Conservation (phyloP, 108 stramenopile genomes). For the Conticribra weissflogii region DNA sequence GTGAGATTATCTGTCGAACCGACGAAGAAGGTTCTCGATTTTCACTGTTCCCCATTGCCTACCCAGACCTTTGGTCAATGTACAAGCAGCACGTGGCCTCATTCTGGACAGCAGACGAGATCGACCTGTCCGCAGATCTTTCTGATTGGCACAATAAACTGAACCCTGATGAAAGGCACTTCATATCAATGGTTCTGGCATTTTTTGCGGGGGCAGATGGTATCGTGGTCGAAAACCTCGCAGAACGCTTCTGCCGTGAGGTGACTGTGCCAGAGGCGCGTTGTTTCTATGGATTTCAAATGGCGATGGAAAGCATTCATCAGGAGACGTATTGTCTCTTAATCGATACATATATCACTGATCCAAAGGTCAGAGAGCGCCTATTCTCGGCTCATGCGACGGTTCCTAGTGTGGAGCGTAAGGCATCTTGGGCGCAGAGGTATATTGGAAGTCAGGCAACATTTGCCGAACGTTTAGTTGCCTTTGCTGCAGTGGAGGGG, state of each 20-base stretch:
- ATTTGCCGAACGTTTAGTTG: conserved; percentile 87
- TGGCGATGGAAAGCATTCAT: conserved; percentile 93
- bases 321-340: conserved; percentile 88
- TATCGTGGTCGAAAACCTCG: conserved; percentile 89
- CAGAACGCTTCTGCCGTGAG: conserved; percentile 84
- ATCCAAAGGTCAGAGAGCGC: conserved; percentile 65
- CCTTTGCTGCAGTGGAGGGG: conserved; percentile 93
- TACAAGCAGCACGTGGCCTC: conserved; percentile 98
- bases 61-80: conserved; percentile 93
- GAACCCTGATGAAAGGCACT: conserved; percentile 85
- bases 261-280: conserved; percentile 88
- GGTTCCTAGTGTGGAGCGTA: conserved; percentile 82
- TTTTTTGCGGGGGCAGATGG: conserved; percentile 94
- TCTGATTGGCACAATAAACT: conserved; percentile 91
- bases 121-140: conserved; percentile 92
- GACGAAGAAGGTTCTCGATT: conserved; percentile 83
- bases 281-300: conserved; percentile 94
- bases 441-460: conserved; percentile 76
- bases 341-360: conserved; percentile 89
- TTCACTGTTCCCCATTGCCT: conserved; percentile 90
- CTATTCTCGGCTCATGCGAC: conserved; percentile 75
- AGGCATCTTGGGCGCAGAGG: conserved; percentile 86
- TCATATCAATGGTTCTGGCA: conserved; percentile 82
- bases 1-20: conserved; percentile 65
- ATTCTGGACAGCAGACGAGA: conserved; percentile 99